Evolutionary conservation across 2,329 filamentous ascomycete genomes (phyloP).

Genomic region (Neofusicoccum laricinum): DNA sequence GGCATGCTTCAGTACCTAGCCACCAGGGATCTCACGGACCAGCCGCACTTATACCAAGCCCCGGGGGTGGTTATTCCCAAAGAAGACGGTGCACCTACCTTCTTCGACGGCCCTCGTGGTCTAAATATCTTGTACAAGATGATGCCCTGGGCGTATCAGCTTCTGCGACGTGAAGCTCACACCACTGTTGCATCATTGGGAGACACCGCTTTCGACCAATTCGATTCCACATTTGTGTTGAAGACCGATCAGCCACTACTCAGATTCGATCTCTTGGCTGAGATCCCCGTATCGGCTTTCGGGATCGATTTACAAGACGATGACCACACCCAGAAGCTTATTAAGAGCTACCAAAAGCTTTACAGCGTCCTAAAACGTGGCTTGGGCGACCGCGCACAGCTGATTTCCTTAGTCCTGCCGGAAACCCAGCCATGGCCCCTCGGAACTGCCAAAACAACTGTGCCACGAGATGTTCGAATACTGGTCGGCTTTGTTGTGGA

Average conservation of each 20-base stretch:
- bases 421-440: conserved; percentile 35
- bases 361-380: conserved; percentile 67
- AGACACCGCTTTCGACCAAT: conserved; percentile 72
- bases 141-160: conserved; percentile 75
- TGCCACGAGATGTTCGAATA: conserved; percentile 41
- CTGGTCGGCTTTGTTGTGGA: conserved; percentile 70
- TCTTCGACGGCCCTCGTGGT: conserved; percentile 73
- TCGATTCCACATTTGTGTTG: conserved; percentile 78
- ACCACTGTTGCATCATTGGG: conserved; percentile 73
- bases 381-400: conserved; percentile 69
- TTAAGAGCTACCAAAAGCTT: conserved; percentile 53
- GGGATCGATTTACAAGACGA: conserved; percentile 24
- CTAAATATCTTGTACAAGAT: conserved; percentile 90
- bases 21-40: conserved; percentile 67
- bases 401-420: conserved; percentile 50
- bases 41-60: conserved; percentile 55
- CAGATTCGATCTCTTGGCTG: conserved; percentile 54
- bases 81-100: conserved; percentile 58
- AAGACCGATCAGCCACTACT: conserved; percentile 51
- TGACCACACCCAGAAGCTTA: conserved; percentile 26
- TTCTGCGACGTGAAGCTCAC: conserved; percentile 71
- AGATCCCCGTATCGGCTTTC: conserved; percentile 36
- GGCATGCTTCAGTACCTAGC: conserved; percentile 85
- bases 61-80: conserved; percentile 31
- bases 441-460: conserved; percentile 24